These are phyloP conservation scores for Yarrowia alimentaria DNA, from an alignment of 805 yeast genomes.

Conservation along the genomic window DNA sequence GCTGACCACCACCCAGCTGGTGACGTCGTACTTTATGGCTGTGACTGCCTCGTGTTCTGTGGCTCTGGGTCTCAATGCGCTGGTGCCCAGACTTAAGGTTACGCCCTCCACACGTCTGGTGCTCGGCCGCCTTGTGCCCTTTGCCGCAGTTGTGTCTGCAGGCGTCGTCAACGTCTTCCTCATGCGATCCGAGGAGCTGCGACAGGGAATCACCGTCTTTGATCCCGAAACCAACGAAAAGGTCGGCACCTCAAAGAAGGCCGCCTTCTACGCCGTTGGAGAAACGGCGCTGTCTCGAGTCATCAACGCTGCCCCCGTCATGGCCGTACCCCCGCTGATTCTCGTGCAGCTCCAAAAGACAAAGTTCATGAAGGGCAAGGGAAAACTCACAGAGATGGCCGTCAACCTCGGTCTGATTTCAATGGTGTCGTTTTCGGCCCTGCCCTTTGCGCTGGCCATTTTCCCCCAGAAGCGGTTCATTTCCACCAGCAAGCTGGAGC, in stretches of 20 bases:
- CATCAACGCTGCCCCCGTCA: slow-evolving; percentile 93
- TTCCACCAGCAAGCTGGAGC: slow-evolving; percentile 59
- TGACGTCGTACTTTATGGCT: slow-evolving; percentile 78
- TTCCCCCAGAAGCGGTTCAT: slow-evolving; percentile 86
- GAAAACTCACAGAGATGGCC: slow-evolving; percentile 59
- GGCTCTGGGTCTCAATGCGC: slow-evolving; percentile 85
- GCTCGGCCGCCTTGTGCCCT: slow-evolving; percentile 87
- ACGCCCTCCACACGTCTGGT: slow-evolving; percentile 67
- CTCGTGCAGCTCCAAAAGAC: slow-evolving; percentile 70
- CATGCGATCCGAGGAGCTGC: slow-evolving; percentile 94
- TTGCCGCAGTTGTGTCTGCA: slow-evolving; percentile 97
- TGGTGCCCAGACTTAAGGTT: slow-evolving; percentile 85
- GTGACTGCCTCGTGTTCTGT: slow-evolving; percentile 94
- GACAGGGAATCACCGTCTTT: slow-evolving; percentile 48
- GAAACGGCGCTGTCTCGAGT: slow-evolving; percentile 96
- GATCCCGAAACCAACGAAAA: slow-evolving; percentile 41
- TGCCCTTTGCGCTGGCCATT: slow-evolving; percentile 93
- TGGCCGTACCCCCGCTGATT: slow-evolving; percentile 92
- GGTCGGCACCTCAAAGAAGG: slow-evolving; percentile 71
- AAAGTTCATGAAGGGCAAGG: slow-evolving; percentile 63
- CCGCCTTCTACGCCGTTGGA: slow-evolving; percentile 91
- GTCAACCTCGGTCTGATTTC: slow-evolving; percentile 86
- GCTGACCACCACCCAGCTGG: slow-evolving; percentile 70
- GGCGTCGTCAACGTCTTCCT: slow-evolving; percentile 94
- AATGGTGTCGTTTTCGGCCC: slow-evolving; percentile 76